Base-by-base conservation (phyloP, 768 basidiomycete species). In the Leccinum fibrillosum region DNA sequence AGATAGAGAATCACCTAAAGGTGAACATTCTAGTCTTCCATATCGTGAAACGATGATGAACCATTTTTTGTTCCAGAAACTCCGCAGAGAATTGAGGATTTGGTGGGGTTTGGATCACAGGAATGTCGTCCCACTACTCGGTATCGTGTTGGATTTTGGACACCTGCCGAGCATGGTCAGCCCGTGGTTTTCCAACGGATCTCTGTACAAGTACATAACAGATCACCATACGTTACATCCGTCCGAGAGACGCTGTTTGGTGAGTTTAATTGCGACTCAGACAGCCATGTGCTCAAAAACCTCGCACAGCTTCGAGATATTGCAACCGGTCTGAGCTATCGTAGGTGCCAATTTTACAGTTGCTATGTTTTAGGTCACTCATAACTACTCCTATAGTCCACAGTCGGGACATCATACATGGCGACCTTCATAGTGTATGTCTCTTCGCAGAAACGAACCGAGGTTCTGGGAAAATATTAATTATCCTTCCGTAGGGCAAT, bases 361-460 rank as follows among this genome's bases (percentile, higher is more conserved):
- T 7, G 4, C 10, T 30, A 30, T 35, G 28, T 26, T 26, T 1
- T 17, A 25, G 39, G 47, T 13, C 17, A 12, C 11, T 47, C n/a
- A 49, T 57, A 4, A 62, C 25, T 12, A n/a, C 5, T 2, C 5
- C 11, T 42, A n/a, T 39, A 71, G 72, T 71, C 7, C 70, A 74
- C n/a, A 30, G 21, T 28, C 42, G 59, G 11, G 52, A 21, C 5
- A 51, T 76, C 13, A 51, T 73, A 2, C 76, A 77, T 53, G 74
- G 73, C 10, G 75, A 78, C 56, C 63, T 77, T 10, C 72, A 76
- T 51, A 75, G 73, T 1, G 73, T 75, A 57, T 12, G 71, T 23
- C 23, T 15, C 34, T 21, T 39, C 6, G 3, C 25, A 17, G 9
- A 42, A 30, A n/a, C 23, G 13, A 8, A 30, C 15, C 25, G 13